Evolutionary conservation across 148 eudicot genomes (phyloP).

Genomic region (Polygonum aviculare): DNA sequence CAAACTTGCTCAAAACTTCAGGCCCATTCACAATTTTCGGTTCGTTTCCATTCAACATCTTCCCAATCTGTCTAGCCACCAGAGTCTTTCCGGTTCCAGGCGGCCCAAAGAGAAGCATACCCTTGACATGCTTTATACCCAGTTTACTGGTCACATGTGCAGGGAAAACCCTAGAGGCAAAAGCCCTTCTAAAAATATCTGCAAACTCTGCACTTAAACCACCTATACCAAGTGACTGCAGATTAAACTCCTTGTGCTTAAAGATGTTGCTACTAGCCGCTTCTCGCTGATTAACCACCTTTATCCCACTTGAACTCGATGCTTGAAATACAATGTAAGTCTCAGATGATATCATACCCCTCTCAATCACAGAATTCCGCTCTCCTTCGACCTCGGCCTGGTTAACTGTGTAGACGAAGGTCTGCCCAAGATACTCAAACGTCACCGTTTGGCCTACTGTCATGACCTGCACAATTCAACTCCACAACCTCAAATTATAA

Average conservation of each 20-base stretch:
- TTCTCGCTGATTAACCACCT: constrained; percentile 91
- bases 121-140: constrained; percentile 97
- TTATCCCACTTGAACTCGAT: constrained; percentile 78
- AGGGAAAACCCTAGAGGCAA: constrained; percentile 97
- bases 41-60: constrained; percentile 90
- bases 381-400: constrained; percentile 72
- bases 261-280: constrained; percentile 92
- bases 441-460: constrained; percentile 79
- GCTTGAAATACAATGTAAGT: constrained; percentile 89
- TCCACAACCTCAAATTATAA: no score
- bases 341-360: constrained; percentile 74
- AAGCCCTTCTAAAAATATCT: constrained; percentile 97
- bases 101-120: constrained; percentile 97
- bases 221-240: constrained; percentile 85
- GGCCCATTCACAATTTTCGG: constrained; percentile 99
- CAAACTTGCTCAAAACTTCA: constrained; percentile 97
- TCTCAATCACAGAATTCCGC: constrained; percentile 50
- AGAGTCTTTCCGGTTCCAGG: constrained; percentile 99
- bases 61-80: constrained; percentile 98
- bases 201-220: constrained; percentile 93
- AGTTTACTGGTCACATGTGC: constrained; percentile 86
- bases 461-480: constrained; percentile 54
- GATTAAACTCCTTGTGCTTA: constrained; percentile 87
- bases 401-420: constrained; percentile 61
- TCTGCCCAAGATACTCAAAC: constrained; percentile 80